These are phyloP conservation scores for Leccinum variicolor DNA, from an alignment of 768 basidiomycete species.

Conservation along the genomic window DNA sequence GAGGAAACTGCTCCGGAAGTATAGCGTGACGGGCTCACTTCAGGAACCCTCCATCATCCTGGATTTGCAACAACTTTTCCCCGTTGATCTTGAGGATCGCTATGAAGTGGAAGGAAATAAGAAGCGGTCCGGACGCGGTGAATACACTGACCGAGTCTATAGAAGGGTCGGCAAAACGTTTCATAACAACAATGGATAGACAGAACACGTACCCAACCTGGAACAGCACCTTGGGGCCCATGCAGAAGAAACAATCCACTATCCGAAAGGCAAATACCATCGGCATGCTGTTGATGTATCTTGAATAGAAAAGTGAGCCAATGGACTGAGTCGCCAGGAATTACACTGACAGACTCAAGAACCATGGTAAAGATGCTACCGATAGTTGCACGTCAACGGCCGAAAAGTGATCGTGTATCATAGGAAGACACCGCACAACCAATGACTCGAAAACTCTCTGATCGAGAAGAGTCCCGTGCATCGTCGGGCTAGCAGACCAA, in stretches of 20 bases:
- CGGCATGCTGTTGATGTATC: conserved; percentile 92
- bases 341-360: conserved; percentile 82
- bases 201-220: conserved; percentile 77
- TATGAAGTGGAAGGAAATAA: conserved; percentile 29
- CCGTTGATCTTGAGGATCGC: conserved; percentile 99
- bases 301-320: conserved; percentile 24
- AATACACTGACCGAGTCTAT: conserved; percentile 51
- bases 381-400: conserved; percentile 93
- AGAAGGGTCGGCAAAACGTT: conserved; percentile 12
- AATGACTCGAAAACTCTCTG: conserved; percentile 97
- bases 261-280: conserved; percentile 98
- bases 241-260: conserved; percentile 96
- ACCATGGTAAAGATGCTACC: conserved; percentile 97
- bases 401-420: conserved; percentile 91
- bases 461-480: conserved; percentile 99
- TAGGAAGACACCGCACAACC: conserved; percentile 83
- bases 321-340: conserved; percentile 12
- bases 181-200: not conserved
- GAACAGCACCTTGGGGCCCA: conserved; percentile 98
- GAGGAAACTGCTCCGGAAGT: not conserved
- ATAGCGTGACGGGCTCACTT: conserved; percentile 51
- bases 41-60: conserved; percentile 96
- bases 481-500: conserved; percentile 68
- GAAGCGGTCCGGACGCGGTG: not conserved
- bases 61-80: conserved; percentile 84